phyloP scores from a whole-genome alignment of 202 grass and related monocot genomes.

The Alloteropsis angusta region DNA sequence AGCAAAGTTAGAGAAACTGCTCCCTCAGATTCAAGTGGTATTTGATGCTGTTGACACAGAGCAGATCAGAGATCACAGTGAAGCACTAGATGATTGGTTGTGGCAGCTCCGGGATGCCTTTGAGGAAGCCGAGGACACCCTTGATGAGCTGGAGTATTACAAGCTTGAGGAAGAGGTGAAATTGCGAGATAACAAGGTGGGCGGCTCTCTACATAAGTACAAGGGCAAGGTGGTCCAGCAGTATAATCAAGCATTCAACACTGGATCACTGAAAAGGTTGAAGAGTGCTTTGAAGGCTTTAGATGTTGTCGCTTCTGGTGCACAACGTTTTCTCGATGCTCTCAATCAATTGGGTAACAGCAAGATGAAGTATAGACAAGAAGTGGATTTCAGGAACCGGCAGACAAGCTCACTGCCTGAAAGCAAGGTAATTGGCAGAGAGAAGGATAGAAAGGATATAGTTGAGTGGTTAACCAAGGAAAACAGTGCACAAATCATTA shows the following conservation, averaged over 20 bases:
- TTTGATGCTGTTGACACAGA: neutral
- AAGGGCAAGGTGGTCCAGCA: constrained; percentile 20
- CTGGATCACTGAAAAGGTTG: constrained; percentile 28
- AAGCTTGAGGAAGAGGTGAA: neutral
- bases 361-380: neutral
- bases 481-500: neutral
- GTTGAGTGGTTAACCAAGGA: constrained; percentile 19
- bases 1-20: neutral
- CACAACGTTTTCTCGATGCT: neutral
- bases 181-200: constrained; percentile 14
- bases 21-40: constrained; percentile 6
- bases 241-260: constrained; percentile 10
- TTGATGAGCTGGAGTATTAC: neutral
- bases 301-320: constrained; percentile 12
- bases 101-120: neutral
- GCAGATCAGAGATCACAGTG: neutral
- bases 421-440: constrained; percentile 5
- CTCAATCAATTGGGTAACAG: neutral
- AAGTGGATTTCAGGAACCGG: neutral
- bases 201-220: constrained; percentile 13
- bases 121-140: neutral
- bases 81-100: neutral
- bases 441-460: neutral
- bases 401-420: constrained; percentile 2
- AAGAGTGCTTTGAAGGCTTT: constrained; percentile 22